Evolutionary conservation across 1,284 basidiomycete genomes (phyloP).

Genomic region (Farysia itapuensis): DNA sequence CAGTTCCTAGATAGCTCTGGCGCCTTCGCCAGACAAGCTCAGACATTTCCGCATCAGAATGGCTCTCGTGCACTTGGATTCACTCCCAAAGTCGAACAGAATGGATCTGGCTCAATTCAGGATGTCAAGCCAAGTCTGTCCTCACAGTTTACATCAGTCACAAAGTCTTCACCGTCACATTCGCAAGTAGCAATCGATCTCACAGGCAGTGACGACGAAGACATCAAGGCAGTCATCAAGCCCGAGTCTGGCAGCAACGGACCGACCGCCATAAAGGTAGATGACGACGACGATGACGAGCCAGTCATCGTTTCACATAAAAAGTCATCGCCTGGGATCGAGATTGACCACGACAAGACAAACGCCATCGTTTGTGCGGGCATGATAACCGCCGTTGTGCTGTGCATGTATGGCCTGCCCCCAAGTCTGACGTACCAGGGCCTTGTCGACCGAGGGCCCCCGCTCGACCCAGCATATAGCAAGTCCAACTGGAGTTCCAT

Average conservation of each 20-base stretch:
- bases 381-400: conserved; percentile 42
- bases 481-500: conserved; percentile 28
- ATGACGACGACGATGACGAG: conserved; percentile 48
- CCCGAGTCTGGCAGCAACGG: neutral
- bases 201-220: conserved; percentile 16
- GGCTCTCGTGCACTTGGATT: neutral
- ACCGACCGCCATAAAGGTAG: conserved; percentile 1
- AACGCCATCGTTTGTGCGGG: conserved; percentile 52
- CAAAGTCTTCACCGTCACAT: neutral
- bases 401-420: conserved; percentile 50
- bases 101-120: neutral
- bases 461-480: conserved; percentile 23
- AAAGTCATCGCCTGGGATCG: conserved; percentile 12
- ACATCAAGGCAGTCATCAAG: conserved; percentile 11
- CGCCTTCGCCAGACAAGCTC: conserved; percentile 11
- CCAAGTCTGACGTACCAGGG: conserved; percentile 23
- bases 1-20: conserved; percentile 37
- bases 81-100: neutral
- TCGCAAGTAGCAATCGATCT: conserved; percentile 16
- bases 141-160: neutral
- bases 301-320: conserved; percentile 38
- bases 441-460: conserved; percentile 13
- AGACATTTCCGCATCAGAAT: neutral
- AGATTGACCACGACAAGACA: conserved; percentile 28
- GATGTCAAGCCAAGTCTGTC: neutral